phyloP scores from a whole-genome alignment of 495 filamentous ascomycete species.

The Hypoxylon rickii region DNA sequence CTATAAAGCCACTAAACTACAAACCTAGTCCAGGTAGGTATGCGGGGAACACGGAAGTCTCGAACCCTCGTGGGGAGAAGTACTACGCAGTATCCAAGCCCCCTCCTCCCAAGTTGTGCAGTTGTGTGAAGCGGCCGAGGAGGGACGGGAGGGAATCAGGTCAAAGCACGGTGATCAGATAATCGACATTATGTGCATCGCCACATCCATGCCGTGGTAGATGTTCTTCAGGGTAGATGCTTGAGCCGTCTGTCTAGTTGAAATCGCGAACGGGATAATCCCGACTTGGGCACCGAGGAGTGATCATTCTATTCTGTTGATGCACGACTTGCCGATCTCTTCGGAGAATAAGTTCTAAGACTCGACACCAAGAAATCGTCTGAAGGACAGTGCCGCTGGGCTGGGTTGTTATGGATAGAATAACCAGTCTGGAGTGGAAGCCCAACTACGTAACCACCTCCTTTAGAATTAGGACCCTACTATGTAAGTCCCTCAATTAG shows the following conservation, averaged over 20 bases:
- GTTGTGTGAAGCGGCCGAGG: conserved; percentile 10
- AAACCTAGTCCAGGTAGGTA: conserved; percentile 1
- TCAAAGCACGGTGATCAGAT: conserved; percentile 15
- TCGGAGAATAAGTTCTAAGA: no score
- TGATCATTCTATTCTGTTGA: no score
- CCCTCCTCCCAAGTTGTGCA: no score
- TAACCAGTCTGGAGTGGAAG: neutral
- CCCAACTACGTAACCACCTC: neutral
- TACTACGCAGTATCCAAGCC: no score
- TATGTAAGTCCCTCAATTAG: conserved; percentile 2
- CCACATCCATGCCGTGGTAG: conserved; percentile 2
- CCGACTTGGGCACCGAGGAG: no score
- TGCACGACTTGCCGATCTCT: no score
- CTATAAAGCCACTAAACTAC: no score
- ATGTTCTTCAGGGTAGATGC: no score
- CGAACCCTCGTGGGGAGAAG: neutral
- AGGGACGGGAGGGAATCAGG: neutral
- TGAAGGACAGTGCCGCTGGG: neutral
- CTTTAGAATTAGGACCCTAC: neutral
- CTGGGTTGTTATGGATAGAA: conserved; percentile 5
- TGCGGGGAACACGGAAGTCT: conserved; percentile 17
- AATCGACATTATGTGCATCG: conserved; percentile 3
- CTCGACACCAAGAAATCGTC: no score
- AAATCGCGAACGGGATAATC: neutral
- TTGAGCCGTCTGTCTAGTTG: neutral